Base-by-base conservation (phyloP, 306 rosid genomes). In the Vicia villosa region DNA sequence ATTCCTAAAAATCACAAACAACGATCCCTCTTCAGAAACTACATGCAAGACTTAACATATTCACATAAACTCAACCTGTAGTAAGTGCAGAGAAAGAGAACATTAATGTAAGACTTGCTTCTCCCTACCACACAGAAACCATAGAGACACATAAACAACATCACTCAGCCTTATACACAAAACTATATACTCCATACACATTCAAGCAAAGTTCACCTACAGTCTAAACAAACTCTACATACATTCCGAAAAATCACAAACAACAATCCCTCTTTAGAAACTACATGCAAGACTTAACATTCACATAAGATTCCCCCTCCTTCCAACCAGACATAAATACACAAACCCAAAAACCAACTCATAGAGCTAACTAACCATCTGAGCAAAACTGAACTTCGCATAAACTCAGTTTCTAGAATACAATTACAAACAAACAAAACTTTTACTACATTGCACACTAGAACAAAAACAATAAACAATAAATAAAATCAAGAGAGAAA, bases 61-160 rank as follows among this genome's bases (percentile, higher is more conserved):
- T n/a, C n/a, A n/a, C n/a, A n/a, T n/a, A n/a, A n/a, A n/a, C n/a
- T n/a, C n/a, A n/a, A n/a, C n/a, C n/a, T n/a, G n/a, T n/a, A 66
- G 19, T 16, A 74, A 57, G 41, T 73, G 38, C 79, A 84, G 43
- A 32, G 28, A 68, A 65, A 52, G 38, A 28, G 24, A 69, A 67
- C 57, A 47, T 46, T 1, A 65, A 54, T 10, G 55, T 74, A 52
- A 82, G 73, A 17, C 24, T 30, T 52, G 21, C 55, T 70, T 57
- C 58, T 37, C 43, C 56, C 47, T 14, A 28, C 38, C 67, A 65
- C 16, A 12, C 37, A 70, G 47, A 73, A 73, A 57, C 22, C 61
- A 64, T 50, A 41, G 14, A 59, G 24, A 22, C 24, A 22, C 8
- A 76, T 63, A 1, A 22, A 22, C 24, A 60, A 70, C 10, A 13